Conservation (phyloP, 371 early-diverging fungal species). For the Saksenaea oblongispora region DNA sequence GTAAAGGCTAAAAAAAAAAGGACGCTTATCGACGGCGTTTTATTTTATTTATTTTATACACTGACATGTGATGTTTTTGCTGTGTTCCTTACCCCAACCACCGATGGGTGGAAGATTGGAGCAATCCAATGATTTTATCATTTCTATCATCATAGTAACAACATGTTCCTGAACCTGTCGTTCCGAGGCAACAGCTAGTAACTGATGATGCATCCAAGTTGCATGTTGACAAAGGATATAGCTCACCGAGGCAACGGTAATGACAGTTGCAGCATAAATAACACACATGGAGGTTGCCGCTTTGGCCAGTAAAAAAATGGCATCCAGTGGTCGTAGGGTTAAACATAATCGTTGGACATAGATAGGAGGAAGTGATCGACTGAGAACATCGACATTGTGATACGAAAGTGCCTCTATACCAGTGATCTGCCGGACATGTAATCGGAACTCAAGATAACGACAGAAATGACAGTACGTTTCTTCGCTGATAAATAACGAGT, state of each 20-base stretch:
- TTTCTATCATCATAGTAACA: constrained; percentile 11
- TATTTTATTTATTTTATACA: not conserved
- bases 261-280: constrained; percentile 26
- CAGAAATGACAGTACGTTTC: constrained; percentile 49
- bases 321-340: constrained; percentile 39
- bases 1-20: not conserved
- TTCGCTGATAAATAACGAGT: constrained; percentile 43
- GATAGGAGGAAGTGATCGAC: constrained; percentile 39
- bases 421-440: constrained; percentile 41
- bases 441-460: constrained; percentile 47
- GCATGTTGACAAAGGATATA: constrained; percentile 9
- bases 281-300: constrained; percentile 27
- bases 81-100: not conserved
- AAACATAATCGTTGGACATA: constrained; percentile 51
- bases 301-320: constrained; percentile 35
- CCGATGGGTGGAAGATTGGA: not conserved
- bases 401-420: constrained; percentile 43
- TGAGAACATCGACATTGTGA: constrained; percentile 50
- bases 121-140: not conserved
- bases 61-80: constrained; percentile 1
- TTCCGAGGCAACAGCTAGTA: not conserved
- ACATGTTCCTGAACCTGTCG: constrained; percentile 16
- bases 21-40: not conserved
- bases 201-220: not conserved
- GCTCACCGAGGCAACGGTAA: not conserved